These are phyloP conservation scores for Fusarium stilboides DNA, from an alignment of 2,329 filamentous ascomycete species.

Conservation along the genomic window DNA sequence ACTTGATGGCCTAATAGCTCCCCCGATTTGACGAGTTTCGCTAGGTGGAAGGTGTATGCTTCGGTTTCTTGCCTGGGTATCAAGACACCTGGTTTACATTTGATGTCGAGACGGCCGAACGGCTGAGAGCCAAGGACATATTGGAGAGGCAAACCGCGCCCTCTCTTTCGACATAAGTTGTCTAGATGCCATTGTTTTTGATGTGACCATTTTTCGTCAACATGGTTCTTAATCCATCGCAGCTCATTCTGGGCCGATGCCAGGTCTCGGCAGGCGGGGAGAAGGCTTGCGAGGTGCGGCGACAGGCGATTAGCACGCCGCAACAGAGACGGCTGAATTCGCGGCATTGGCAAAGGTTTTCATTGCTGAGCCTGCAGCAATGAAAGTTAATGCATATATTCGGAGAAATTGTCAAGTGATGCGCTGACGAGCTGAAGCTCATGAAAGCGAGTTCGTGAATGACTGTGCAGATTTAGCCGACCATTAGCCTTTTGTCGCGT, in stretches of 20 bases:
- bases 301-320: conserved; percentile 68
- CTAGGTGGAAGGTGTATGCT: conserved; percentile 73
- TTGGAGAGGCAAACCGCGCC: conserved; percentile 82
- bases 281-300: conserved; percentile 70
- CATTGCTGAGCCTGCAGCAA: conserved; percentile 31
- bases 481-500: conserved; percentile 48
- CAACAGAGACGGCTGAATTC: conserved; percentile 72
- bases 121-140: conserved; percentile 91
- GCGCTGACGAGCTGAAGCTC: not conserved
- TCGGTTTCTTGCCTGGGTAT: conserved; percentile 89
- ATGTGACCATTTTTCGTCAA: conserved; percentile 52
- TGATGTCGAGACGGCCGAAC: conserved; percentile 86
- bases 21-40: conserved; percentile 58
- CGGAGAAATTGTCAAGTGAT: not conserved
- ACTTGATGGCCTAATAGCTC: conserved; percentile 20
- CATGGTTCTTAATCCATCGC: conserved; percentile 79
- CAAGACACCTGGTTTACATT: conserved; percentile 82
- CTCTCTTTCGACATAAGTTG: conserved; percentile 64
- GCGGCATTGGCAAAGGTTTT: conserved; percentile 67
- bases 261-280: conserved; percentile 75
- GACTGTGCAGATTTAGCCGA: conserved; percentile 47
- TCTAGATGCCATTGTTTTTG: conserved; percentile 50
- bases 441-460: conserved; percentile 4
- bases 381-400: conserved; percentile 3
- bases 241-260: conserved; percentile 77